Base-by-base conservation (phyloP, 768 basidiomycete species). In the Pleurotus tuoliensis region DNA sequence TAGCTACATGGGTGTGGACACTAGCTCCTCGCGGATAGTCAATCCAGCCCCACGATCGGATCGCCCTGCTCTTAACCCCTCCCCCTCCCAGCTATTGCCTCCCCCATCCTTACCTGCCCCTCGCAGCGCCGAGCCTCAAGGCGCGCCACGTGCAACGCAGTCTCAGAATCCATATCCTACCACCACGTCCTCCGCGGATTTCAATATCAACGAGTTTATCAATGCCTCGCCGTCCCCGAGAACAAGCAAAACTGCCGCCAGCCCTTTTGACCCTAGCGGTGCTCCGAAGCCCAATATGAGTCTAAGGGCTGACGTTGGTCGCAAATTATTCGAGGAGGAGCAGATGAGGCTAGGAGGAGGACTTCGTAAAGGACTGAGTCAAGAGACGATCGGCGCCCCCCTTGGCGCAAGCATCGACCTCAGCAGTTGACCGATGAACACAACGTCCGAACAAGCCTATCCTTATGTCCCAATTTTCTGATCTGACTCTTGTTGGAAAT, bases 151-250 rank as follows among this genome's bases (percentile, higher is more conserved):
- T 30, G 51, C 5, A 6, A n/a, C 24, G 22, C 47, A 5, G 18
- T 62, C 64, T 39, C 56, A 58, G n/a, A 73, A 65, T 54, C 68
- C 69, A 18, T 71, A 75, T 43, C 73, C 74, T 5, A 73, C 73
- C 2, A 73, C 73, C 24, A 70, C 60, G 47, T 66, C 68, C 38
- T 67, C 61, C 60, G 62, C 69, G 62, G 69, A 80, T 13, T 88
- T 90, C 70, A 86, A 88, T 66, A 74, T 88, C 57, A 80, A 79
- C 60, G 88, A 90, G 56, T 90, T 83, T 66, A 82, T 89, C 64
- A 83, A 90, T 61, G 84, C 84, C 38, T 88, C 87, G 22, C 86
- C 86, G 12, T 84, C 85, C 3, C 83, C 85, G 4, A 73, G 77
- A 11, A 68, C 76, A 13, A 71, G 69, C 12, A 53, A 53, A 39